phyloP scores from a whole-genome alignment of 140 eudicot genomes.

The Erigeron philadelphicus region DNA sequence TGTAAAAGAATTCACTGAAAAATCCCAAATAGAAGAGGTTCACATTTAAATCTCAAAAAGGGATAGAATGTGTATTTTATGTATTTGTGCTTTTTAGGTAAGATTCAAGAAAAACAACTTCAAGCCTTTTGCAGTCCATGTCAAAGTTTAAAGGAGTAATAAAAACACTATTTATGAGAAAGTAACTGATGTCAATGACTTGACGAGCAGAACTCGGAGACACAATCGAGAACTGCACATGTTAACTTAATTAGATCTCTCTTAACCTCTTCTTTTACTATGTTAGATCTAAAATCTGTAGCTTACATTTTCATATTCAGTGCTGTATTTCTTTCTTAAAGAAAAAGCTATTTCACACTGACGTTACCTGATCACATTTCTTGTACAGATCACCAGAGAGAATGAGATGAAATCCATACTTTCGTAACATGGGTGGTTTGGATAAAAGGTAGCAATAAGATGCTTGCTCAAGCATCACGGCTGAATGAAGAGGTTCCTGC shows the following conservation, averaged over 20 bases:
- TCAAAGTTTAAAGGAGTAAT: background rate
- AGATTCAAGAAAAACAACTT: background rate
- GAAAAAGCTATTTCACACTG: background rate
- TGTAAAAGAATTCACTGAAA: background rate
- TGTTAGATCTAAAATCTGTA: background rate
- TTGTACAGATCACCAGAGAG: slow-evolving; percentile 93
- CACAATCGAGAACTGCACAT: background rate
- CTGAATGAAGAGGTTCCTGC: slow-evolving; percentile 85
- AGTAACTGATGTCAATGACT: background rate
- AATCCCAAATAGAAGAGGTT: background rate
- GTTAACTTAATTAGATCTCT: background rate
- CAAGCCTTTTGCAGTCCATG: background rate
- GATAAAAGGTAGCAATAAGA: slow-evolving; percentile 85
- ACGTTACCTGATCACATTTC: slow-evolving; percentile 83
- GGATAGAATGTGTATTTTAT: background rate
- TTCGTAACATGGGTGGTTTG: slow-evolving; percentile 75
- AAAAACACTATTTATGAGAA: background rate
- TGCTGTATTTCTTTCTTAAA: background rate
- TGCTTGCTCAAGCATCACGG: slow-evolving; percentile 99
- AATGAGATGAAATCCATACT: slow-evolving; percentile 96
- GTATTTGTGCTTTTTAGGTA: background rate
- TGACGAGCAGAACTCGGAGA: background rate
- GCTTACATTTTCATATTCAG: background rate
- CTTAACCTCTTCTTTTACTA: slow-evolving; percentile 14
- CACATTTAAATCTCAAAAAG: background rate